These are phyloP conservation scores for Apiospora kogelbergensis DNA, from an alignment of 2,329 filamentous ascomycete species.

Conservation along the genomic window DNA sequence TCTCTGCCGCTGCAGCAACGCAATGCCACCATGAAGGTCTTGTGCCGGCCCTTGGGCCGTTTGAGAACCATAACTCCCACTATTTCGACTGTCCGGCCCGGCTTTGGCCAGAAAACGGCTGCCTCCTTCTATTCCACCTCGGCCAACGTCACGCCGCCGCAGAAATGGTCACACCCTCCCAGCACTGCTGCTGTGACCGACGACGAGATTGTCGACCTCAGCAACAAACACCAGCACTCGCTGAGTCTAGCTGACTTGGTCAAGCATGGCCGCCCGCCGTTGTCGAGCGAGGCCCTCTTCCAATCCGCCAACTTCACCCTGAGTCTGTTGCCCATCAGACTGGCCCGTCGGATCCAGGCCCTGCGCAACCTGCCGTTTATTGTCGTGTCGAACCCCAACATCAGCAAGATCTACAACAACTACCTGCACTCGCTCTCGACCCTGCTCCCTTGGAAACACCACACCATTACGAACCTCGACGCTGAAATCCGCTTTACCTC, in stretches of 20 bases:
- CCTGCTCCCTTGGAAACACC: slow-evolving; percentile 76
- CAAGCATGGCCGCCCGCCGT: slow-evolving; percentile 79
- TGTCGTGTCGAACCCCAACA: slow-evolving; percentile 95
- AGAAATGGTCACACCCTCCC: slow-evolving; percentile 42
- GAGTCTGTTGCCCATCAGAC: slow-evolving; percentile 83
- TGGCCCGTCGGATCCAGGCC: slow-evolving; percentile 91
- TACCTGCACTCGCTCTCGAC: slow-evolving; percentile 93
- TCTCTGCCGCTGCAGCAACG: background rate
- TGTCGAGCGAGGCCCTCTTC: slow-evolving; percentile 77
- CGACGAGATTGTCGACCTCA: slow-evolving; percentile 76
- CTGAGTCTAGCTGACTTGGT: slow-evolving; percentile 87
- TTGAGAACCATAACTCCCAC: slow-evolving; percentile 18
- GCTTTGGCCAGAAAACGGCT: slow-evolving; percentile 18
- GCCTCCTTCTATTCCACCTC: slow-evolving; percentile 19
- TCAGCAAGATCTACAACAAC: slow-evolving; percentile 92
- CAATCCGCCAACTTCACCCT: slow-evolving; percentile 95
- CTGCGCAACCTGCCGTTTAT: slow-evolving; percentile 94
- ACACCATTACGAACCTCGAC: slow-evolving; percentile 71
- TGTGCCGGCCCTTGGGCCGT: slow-evolving; percentile 39
- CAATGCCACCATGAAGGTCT: slow-evolving; percentile 49
- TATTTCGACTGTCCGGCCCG: slow-evolving; percentile 10
- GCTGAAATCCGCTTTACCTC: slow-evolving; percentile 92
- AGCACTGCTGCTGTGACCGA: slow-evolving; percentile 58
- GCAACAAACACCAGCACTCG: slow-evolving; percentile 74
- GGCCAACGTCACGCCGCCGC: slow-evolving; percentile 22